Evolutionary conservation across 176 grass and related monocot species (phyloP).

Genomic region (Oryza meyeriana): DNA sequence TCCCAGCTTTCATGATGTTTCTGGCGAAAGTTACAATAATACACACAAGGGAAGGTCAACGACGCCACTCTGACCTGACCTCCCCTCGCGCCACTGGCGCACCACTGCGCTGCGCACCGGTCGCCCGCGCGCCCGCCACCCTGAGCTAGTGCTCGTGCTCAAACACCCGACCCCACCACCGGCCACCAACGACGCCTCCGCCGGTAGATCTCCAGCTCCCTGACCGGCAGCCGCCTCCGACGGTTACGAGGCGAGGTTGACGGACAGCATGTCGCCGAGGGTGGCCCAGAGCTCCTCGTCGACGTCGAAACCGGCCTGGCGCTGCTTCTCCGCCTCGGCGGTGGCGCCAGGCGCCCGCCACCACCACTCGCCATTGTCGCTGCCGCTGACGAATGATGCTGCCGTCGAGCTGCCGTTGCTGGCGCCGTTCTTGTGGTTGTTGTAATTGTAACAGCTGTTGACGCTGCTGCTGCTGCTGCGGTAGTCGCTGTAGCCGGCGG

Average conservation of each 20-base stretch:
- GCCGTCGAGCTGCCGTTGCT: slow-evolving; percentile 1
- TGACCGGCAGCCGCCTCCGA: neutral
- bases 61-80: slow-evolving; percentile 38
- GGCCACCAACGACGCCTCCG: slow-evolving; percentile 29
- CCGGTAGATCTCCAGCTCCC: neutral
- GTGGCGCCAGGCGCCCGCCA: slow-evolving; percentile 36
- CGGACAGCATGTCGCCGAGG: slow-evolving; percentile 57
- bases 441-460: slow-evolving; percentile 21
- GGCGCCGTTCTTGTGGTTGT: neutral
- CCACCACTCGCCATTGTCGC: slow-evolving; percentile 68
- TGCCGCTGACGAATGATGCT: neutral
- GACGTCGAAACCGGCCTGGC: slow-evolving; percentile 38
- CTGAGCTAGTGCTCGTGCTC: slow-evolving; percentile 6
- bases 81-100: neutral
- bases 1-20: slow-evolving; percentile 31
- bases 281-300: slow-evolving; percentile 71
- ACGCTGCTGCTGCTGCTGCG: slow-evolving; percentile 7
- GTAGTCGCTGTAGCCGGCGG: slow-evolving; percentile 26
- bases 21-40: slow-evolving; percentile 42
- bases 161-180: slow-evolving; percentile 39
- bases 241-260: slow-evolving; percentile 49
- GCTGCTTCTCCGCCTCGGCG: slow-evolving; percentile 19
- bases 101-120: slow-evolving; percentile 25
- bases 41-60: slow-evolving; percentile 46
- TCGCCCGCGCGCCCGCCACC: slow-evolving; percentile 20